These are phyloP conservation scores for Fusarium oxysporum DNA, from an alignment of 2,329 filamentous ascomycete genomes.

Conservation along the genomic window DNA sequence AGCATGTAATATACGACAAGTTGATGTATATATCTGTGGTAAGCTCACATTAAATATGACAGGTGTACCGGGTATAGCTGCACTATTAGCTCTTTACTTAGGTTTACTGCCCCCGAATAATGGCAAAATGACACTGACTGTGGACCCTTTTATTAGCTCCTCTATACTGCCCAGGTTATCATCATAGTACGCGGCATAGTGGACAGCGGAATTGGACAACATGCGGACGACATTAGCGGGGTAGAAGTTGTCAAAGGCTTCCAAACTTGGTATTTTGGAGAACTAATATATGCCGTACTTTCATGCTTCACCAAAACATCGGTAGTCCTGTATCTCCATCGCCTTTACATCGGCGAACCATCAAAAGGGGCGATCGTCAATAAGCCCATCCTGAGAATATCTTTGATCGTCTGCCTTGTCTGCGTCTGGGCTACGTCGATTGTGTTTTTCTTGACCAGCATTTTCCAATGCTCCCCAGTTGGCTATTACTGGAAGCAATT, in stretches of 20 bases:
- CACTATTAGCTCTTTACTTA: neutral
- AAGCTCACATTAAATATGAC: neutral
- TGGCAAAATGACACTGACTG: neutral
- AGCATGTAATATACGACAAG: neutral
- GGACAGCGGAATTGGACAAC: too few relatives aligned
- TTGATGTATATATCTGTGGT: slow-evolving; percentile 7
- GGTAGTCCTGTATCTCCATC: neutral
- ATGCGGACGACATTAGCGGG: too few relatives aligned
- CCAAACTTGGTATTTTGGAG: neutral
- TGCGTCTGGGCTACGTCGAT: neutral
- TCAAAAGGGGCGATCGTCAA: neutral
- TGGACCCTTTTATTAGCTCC: neutral
- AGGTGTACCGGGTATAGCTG: neutral
- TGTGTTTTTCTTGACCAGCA: neutral
- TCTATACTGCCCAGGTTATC: neutral
- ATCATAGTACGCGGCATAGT: neutral
- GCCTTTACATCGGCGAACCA: neutral
- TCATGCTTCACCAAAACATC: neutral
- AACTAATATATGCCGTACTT: neutral
- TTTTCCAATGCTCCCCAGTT: neutral
- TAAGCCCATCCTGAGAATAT: neutral
- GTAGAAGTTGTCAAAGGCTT: neutral
- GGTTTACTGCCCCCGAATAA: neutral
- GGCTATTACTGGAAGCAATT: neutral
- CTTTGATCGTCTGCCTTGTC: neutral